Percentiles rank a stretch among this genome's conserved stretches.
Conservation (phyloP, 2,329 filamentous ascomycete genomes). For the Helotiales sp. region DNA sequence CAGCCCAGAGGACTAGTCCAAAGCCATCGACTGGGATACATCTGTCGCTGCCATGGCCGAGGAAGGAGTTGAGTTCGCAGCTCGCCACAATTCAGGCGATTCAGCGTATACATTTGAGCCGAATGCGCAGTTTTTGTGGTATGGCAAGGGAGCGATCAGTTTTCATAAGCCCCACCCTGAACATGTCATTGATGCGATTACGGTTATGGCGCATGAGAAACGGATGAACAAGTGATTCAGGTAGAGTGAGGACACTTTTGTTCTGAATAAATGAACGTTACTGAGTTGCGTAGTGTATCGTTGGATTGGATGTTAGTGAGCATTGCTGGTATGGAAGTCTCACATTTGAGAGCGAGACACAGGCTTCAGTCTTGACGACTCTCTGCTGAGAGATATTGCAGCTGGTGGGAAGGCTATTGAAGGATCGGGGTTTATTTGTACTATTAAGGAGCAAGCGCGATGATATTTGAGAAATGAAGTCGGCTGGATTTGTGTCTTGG, state of each 20-base stretch:
- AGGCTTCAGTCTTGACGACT: too few relatives aligned
- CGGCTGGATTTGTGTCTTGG: too few relatives aligned
- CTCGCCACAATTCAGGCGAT: constrained; percentile 4
- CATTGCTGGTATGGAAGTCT: too few relatives aligned
- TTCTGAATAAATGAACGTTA: constrained; percentile 4
- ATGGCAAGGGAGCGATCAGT: constrained; percentile 16
- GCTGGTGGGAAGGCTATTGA: too few relatives aligned
- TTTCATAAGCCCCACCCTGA: constrained; percentile 26
- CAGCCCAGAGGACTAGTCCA: constrained; percentile 2
- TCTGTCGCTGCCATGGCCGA: constrained; percentile 18
- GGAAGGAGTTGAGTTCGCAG: constrained; percentile 12
- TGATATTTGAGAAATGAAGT: too few relatives aligned
- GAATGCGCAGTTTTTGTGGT: constrained; percentile 9
- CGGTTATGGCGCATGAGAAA: constrained; percentile 16
- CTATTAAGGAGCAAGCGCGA: too few relatives aligned
- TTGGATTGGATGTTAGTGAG: too few relatives aligned
- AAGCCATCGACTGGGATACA: constrained; percentile 13
- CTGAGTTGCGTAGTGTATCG: too few relatives aligned
- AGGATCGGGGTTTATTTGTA: too few relatives aligned
- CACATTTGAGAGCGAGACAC: too few relatives aligned
- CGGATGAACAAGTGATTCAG: constrained; percentile 27
- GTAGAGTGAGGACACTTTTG: constrained; percentile 20
- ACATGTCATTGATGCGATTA: constrained; percentile 9
- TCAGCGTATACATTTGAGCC: constrained; percentile 9
- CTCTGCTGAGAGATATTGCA: too few relatives aligned